Evolutionary conservation across 768 basidiomycete species (phyloP), one percentile per base, ranked within the genome.

Genomic region (Dacryopinax primogenitus): DNA sequence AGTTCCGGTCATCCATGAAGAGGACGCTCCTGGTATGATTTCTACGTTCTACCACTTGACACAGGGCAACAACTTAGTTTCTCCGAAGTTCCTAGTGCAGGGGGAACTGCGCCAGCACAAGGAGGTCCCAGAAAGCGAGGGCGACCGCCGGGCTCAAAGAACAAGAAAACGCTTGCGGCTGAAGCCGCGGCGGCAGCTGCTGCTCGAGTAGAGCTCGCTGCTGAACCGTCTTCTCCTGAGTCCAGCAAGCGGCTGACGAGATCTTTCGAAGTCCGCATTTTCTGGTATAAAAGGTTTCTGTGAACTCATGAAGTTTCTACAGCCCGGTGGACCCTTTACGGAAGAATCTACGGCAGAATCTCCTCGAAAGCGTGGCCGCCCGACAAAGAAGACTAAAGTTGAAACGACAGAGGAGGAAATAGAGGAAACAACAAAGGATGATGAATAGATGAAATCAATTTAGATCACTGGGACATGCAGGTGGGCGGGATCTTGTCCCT

Each of bases 91-190:
- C 51, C 26, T 15, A 58, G 51, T 13, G 18, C 3, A 30, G 51
- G 30, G 26, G 51, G 18, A 32, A 9, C 26, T 3, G 51, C 13
- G 26, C 9, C 51, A 7, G 2, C 51, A 58, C 13, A 3, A 58
- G 73, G 72, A 65, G 63, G 76, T 47, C 79, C 82, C 41, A 70
- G 73, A 67, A 93, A 91, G 78, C 83, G 92, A 58, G 92, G 92
- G 64, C 84, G 92, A 69, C 92, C 92, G 67, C 90, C 86, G 75
- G 92, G 92, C 70, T 90, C 88, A 76, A 93, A 89, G 78, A 84
- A 84, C 76, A 84, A 83, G 78, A 82, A 81, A 72, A 74, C 73
- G 69, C 71, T 73, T 73, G 76, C 72, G 66, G 68, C 75, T 37
- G 69, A 75, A 64, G 66, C 73, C 15, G 69, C 74, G 33, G 69